These are phyloP conservation scores for Wolfiporia cocos DNA, from an alignment of 1,284 basidiomycete genomes.

Conservation along the genomic window DNA sequence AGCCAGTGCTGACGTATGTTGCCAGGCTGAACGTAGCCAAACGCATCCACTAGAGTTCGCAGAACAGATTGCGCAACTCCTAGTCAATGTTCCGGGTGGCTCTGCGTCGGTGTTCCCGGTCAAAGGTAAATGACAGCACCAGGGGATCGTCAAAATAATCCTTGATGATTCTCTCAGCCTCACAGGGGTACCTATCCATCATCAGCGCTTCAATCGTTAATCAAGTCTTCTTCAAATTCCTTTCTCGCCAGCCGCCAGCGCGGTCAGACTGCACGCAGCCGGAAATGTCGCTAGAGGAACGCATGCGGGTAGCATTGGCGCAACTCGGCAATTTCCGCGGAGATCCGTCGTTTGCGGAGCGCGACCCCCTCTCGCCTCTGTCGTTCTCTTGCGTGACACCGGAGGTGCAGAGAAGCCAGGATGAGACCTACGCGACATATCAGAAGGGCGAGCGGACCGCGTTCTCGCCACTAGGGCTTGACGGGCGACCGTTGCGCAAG, in stretches of 20 bases:
- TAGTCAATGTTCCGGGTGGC: constrained; percentile 43
- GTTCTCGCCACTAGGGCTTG: constrained; percentile 50
- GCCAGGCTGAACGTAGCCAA: constrained; percentile 55
- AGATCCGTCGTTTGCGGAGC: constrained; percentile 39
- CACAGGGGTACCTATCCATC: constrained; percentile 41
- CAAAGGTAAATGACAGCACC: constrained; percentile 54
- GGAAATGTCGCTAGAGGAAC: constrained; percentile 28
- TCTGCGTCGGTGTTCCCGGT: constrained; percentile 49
- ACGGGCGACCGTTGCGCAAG: constrained; percentile 58
- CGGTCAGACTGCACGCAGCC: constrained; percentile 41
- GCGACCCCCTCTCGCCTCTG: constrained; percentile 52
- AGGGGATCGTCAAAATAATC: too few species aligned
- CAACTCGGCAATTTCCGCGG: constrained; percentile 45
- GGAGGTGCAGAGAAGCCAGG: constrained; percentile 46
- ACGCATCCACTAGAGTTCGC: constrained; percentile 51
- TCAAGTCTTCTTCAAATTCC: constrained; percentile 56
- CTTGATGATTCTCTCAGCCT: too few species aligned
- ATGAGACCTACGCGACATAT: constrained; percentile 41
- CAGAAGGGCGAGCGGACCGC: constrained; percentile 38
- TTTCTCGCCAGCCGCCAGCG: constrained; percentile 43
- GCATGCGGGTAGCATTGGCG: constrained; percentile 47
- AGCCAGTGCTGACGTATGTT: too few species aligned
- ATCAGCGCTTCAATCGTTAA: constrained; percentile 58
- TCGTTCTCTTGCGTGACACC: constrained; percentile 63
- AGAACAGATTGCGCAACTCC: constrained; percentile 41